A percentile compares a stretch with the other conserved stretches of the same genome.
Conservation (phyloP, 345 rosid genomes). For the Eutrema yunnanense region DNA sequence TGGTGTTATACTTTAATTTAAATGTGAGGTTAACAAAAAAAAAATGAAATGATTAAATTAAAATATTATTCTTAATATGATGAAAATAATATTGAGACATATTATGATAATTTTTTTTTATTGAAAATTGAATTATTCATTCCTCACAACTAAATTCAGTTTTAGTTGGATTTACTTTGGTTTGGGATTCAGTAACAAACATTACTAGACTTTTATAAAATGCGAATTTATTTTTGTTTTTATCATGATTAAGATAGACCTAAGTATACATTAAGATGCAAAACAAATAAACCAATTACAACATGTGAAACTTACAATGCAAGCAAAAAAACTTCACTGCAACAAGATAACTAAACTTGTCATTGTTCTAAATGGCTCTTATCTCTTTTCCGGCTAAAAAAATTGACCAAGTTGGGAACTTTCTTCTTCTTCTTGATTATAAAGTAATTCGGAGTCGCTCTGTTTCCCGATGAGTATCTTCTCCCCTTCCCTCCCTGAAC, state of each 20-base stretch:
- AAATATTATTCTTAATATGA: too few relatives aligned
- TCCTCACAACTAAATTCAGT: too few relatives aligned
- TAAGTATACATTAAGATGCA: background rate
- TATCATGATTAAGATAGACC: background rate
- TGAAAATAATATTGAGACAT: too few relatives aligned
- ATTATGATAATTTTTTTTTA: too few relatives aligned
- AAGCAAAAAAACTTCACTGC: background rate
- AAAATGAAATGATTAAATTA: too few relatives aligned
- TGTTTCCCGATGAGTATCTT: constrained; percentile 43
- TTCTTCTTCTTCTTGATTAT: constrained; percentile 51
- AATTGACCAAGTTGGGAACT: constrained; percentile 51
- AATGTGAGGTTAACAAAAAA: too few relatives aligned
- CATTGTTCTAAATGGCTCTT: constrained; percentile 6
- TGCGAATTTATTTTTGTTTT: background rate
- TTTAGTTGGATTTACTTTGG: too few relatives aligned
- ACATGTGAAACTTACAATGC: constrained; percentile 13
- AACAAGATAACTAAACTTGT: background rate
- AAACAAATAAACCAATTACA: constrained; percentile 16
- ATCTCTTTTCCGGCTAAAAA: constrained; percentile 41
- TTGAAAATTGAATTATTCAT: too few relatives aligned
- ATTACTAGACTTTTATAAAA: background rate
- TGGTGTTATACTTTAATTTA: too few relatives aligned
- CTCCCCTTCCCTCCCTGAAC: constrained; percentile 35
- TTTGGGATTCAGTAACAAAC: too few relatives aligned
- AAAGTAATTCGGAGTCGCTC: constrained; percentile 38